Base-by-base conservation (phyloP, 306 rosid species). In the Trifolium fragiferum region DNA sequence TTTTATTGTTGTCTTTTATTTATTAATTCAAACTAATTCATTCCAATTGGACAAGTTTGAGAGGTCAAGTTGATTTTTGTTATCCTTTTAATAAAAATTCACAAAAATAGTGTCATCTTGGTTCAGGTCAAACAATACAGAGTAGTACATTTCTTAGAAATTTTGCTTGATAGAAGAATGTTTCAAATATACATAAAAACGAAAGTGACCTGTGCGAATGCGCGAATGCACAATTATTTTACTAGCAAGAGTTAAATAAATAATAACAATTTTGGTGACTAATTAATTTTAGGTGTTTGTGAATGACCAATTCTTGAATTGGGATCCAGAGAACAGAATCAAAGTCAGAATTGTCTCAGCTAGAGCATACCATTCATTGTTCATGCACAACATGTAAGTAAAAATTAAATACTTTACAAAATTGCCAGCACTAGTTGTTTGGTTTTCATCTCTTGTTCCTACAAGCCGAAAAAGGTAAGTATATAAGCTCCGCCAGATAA, bases 331-430 rank as follows among this genome's bases (percentile, higher is more conserved):
- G 82, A 82, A 93, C 82, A 70, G 77, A 73, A 86, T 93, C 86
- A 93, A 93, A 88, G 98, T 93, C 21, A 76, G 98, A 14, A 93
- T 93, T 62, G 96, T 90, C 0, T 83, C 98, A 2, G 98, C 97
- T 1, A 86, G 98, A 84, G 98, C 98, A 77, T 93, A 93, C 85
- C 98, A 93, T 89, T 90, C 98, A 60, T 76, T 93, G 76, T 93
- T 90, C 81, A 93, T 93, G 98, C 93, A 93, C 84, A 90, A 93
- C 97, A 93, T 93, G 98, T 92, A 92, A 92, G 98, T 84, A 57
- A 74, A 82, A 74, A 66, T 11, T 63, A 63, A 33, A 7, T 58
- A 63, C 2, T 58, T 75, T 65, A 72, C 46, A 57, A 20, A 62
- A 77, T 62, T 64, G 20, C 37, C 78, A 79, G 35, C 83, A 72